A percentile compares a stretch with the other conserved stretches of the same genome.
phyloP scores from a whole-genome alignment of 306 rosid species.

The Vigna nakashimae region DNA sequence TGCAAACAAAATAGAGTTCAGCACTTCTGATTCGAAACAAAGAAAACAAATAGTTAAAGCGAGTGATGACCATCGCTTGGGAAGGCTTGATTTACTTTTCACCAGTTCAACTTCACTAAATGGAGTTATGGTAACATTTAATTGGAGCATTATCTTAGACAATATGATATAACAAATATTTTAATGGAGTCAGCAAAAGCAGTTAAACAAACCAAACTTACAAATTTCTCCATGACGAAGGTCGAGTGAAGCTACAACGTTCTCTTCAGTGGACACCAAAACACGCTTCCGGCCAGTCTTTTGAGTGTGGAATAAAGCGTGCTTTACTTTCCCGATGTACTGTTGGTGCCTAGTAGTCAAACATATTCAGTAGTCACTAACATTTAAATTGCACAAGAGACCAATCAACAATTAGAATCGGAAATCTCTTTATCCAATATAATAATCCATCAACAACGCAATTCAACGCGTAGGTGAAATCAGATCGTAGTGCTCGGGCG shows the following conservation, averaged over 20 bases:
- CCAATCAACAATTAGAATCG: conserved; percentile 15
- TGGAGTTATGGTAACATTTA: conserved; percentile 10
- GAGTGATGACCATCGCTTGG: neutral
- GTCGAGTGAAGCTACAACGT: conserved; percentile 95
- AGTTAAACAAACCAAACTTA: conserved; percentile 45
- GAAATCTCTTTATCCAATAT: conserved; percentile 2
- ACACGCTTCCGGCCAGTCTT: conserved; percentile 93
- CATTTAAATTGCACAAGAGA: conserved; percentile 23
- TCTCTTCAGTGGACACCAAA: conserved; percentile 94
- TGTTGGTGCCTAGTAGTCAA: conserved; percentile 77
- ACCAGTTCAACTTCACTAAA: conserved; percentile 11
- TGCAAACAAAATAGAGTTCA: conserved; percentile 65
- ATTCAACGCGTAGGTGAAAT: neutral
- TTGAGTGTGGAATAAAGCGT: conserved; percentile 90
- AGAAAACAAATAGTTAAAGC: conserved; percentile 7
- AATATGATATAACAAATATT: conserved; percentile 1
- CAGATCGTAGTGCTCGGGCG: conserved; percentile 13
- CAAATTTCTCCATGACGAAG: conserved; percentile 98
- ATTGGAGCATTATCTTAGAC: neutral
- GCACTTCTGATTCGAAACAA: conserved; percentile 31
- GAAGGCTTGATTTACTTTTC: conserved; percentile 14
- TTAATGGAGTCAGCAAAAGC: neutral
- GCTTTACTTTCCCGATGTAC: conserved; percentile 91
- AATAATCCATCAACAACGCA: conserved; percentile 22
- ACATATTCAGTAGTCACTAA: neutral